Conservation (phyloP, 2,329 filamentous ascomycete species). For the Cryphonectria naterciae region DNA sequence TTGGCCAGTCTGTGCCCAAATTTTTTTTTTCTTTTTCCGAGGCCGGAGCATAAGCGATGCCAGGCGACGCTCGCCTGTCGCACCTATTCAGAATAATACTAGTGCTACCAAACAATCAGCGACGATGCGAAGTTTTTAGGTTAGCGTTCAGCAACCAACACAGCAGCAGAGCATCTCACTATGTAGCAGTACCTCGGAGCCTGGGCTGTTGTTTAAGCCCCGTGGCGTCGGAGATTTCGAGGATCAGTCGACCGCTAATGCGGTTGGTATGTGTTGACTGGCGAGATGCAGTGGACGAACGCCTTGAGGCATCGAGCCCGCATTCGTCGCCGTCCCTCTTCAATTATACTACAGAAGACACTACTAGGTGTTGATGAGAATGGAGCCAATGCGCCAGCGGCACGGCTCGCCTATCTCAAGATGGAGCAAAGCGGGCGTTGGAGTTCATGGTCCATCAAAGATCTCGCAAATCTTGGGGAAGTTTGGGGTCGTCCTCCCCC, state of each 20-base stretch:
- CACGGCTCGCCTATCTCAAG: constrained; percentile 27
- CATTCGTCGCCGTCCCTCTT: neutral
- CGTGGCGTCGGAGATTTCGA: neutral
- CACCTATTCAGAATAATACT: neutral
- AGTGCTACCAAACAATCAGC: neutral
- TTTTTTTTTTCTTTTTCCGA: neutral
- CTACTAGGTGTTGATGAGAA: constrained; percentile 12
- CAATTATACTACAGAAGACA: neutral
- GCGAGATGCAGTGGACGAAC: neutral
- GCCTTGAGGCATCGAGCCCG: neutral
- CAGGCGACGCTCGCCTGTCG: neutral
- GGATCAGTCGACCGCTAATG: neutral
- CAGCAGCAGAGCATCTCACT: neutral
- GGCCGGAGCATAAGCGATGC: neutral
- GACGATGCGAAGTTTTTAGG: neutral
- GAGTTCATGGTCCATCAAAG: constrained; percentile 27
- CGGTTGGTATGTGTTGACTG: neutral
- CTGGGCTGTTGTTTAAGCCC: neutral
- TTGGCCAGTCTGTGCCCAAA: neutral
- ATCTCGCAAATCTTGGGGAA: constrained; percentile 30
- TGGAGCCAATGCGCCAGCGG: constrained; percentile 28
- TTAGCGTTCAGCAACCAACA: neutral
- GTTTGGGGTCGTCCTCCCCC: constrained; percentile 26
- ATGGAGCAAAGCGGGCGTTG: constrained; percentile 27
- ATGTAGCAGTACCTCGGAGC: neutral